Evolutionary conservation across 805 yeast genomes (phyloP).

Genomic region (Torulaspora quercuum): DNA sequence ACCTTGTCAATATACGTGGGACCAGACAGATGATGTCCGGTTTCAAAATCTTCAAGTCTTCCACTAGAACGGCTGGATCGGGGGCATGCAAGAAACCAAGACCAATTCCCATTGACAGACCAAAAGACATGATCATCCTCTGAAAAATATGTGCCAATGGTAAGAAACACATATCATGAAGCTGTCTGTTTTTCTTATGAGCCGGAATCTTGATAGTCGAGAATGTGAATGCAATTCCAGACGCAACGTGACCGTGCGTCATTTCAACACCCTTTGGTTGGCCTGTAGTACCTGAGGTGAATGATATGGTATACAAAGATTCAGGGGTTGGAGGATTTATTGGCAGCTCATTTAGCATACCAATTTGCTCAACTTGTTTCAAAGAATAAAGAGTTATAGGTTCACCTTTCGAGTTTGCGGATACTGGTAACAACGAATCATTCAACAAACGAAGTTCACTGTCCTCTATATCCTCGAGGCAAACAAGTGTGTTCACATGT

Average conservation of each 20-base stretch:
- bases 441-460: slow-evolving; percentile 36
- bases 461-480: slow-evolving; percentile 47
- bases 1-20: slow-evolving; percentile 60
- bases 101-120: slow-evolving; percentile 46
- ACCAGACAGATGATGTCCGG: slow-evolving; percentile 57
- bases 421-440: slow-evolving; percentile 29
- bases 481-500: slow-evolving; percentile 49
- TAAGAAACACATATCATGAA: slow-evolving; percentile 42
- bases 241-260: slow-evolving; percentile 49
- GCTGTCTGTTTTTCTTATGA: slow-evolving; percentile 26
- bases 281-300: slow-evolving; percentile 77
- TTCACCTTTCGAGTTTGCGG: slow-evolving; percentile 33
- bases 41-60: slow-evolving; percentile 52
- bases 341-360: slow-evolving; percentile 42
- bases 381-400: slow-evolving; percentile 42
- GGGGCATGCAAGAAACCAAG: slow-evolving; percentile 56
- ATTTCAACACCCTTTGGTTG: slow-evolving; percentile 67
- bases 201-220: slow-evolving; percentile 34
- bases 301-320: slow-evolving; percentile 57
- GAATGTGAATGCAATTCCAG: slow-evolving; percentile 47
- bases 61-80: slow-evolving; percentile 50
- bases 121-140: slow-evolving; percentile 44
- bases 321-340: slow-evolving; percentile 50
- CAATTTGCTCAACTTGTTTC: slow-evolving; percentile 42
- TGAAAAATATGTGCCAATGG: slow-evolving; percentile 62